A percentile compares a stretch with the other conserved stretches of the same genome.
Conservation (phyloP, 1,139 yeast genomes). For the Diutina neorugosa region DNA sequence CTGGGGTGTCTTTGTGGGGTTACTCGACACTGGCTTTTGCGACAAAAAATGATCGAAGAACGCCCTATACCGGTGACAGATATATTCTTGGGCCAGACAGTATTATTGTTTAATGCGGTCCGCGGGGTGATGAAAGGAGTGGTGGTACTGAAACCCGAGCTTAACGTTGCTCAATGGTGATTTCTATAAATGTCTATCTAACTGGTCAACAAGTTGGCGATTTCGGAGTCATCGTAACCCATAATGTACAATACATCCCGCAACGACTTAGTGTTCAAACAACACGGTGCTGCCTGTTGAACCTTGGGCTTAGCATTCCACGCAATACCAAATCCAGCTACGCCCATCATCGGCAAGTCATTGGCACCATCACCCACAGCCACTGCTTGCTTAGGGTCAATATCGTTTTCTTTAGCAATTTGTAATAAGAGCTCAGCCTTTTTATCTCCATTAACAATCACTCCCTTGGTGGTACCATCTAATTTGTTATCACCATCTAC, state of each 20-base stretch:
- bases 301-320: constrained; percentile 97
- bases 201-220: constrained; percentile 12
- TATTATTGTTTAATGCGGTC: constrained; percentile 69
- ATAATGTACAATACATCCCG: constrained; percentile 68
- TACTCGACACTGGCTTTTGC: constrained; percentile 52
- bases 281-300: constrained; percentile 68
- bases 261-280: constrained; percentile 60
- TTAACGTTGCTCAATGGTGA: neutral
- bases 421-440: constrained; percentile 65
- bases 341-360: constrained; percentile 85
- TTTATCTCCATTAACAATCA: constrained; percentile 72
- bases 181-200: neutral
- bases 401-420: constrained; percentile 51
- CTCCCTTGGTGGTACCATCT: constrained; percentile 52
- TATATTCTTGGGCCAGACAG: constrained; percentile 47
- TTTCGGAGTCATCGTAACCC: constrained; percentile 60
- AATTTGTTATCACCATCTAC: constrained; percentile 32
- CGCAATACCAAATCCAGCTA: constrained; percentile 90
- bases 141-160: neutral
- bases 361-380: constrained; percentile 99
- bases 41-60: constrained; percentile 45
- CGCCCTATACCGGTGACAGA: constrained; percentile 31
- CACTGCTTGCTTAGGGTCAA: constrained; percentile 46
- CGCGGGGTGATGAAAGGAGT: constrained; percentile 48
- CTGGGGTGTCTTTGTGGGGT: constrained; percentile 86